A percentile compares a stretch with the other conserved stretches of the same genome.
Evolutionary conservation across 805 yeast genomes (phyloP).

Genomic region (Wickerhamomyces subpelliculosus): DNA sequence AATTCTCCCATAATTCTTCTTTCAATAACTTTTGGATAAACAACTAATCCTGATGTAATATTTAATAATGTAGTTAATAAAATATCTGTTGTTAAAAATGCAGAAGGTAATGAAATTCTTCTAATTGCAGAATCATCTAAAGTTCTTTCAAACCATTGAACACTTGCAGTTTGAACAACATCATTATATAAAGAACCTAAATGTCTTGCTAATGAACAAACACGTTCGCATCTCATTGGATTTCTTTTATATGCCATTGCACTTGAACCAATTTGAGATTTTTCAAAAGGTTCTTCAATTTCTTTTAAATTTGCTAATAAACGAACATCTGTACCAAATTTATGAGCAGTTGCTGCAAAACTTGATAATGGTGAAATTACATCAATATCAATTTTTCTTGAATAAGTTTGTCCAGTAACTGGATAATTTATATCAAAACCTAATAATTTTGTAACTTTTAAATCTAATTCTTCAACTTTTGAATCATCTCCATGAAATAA

Average conservation of each 20-base stretch:
- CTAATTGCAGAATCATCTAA: slow-evolving; percentile 97
- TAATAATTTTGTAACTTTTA: slow-evolving; percentile 83
- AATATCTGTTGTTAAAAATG: slow-evolving; percentile 93
- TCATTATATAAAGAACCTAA: slow-evolving; percentile 86
- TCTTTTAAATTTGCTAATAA: slow-evolving; percentile 94
- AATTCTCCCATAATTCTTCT: slow-evolving; percentile 91
- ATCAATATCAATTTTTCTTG: slow-evolving; percentile 96
- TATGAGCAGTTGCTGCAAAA: slow-evolving; percentile 93
- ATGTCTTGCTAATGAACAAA: slow-evolving; percentile 96
- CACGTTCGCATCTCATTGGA: slow-evolving; percentile 99
- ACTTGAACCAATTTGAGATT: slow-evolving; percentile 94
- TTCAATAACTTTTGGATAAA: slow-evolving; percentile 97
- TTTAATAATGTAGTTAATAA: slow-evolving; percentile 82
- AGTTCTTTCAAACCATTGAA: slow-evolving; percentile 99
- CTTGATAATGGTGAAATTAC: slow-evolving; percentile 88
- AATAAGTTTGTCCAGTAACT: slow-evolving; percentile 98
- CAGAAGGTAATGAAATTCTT: slow-evolving; percentile 93
- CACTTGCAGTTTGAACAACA: slow-evolving; percentile 94
- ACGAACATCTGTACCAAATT: slow-evolving; percentile 95
- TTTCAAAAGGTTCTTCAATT: slow-evolving; percentile 97
- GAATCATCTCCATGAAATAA: slow-evolving; percentile 96
- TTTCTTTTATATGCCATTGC: slow-evolving; percentile 99
- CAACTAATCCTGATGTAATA: slow-evolving; percentile 92
- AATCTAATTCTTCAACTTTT: slow-evolving; percentile 88
- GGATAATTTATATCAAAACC: slow-evolving; percentile 97